These are phyloP conservation scores for Sporormia fimetaria DNA, from an alignment of 495 filamentous ascomycete genomes.

Conservation along the genomic window DNA sequence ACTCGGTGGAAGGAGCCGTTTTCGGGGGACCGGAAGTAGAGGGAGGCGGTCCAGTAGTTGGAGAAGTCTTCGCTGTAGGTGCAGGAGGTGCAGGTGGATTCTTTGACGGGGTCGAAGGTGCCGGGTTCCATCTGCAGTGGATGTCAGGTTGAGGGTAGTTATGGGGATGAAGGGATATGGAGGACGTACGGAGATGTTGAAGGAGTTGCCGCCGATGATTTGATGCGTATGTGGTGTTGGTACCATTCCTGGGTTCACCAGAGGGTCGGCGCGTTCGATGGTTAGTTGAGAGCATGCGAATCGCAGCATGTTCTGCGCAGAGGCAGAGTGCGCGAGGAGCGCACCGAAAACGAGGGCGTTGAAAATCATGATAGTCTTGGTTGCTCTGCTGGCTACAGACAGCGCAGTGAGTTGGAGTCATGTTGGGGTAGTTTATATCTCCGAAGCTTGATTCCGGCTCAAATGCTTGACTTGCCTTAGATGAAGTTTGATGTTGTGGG, in stretches of 20 bases:
- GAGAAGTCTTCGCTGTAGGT: conserved; percentile 18
- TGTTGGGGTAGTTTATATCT: no score
- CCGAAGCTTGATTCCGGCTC: no score
- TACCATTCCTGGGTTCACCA: conserved; percentile 21
- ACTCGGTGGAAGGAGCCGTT: conserved; percentile 41
- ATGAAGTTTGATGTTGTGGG: no score
- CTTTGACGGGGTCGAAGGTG: conserved; percentile 7
- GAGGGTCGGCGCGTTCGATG: conserved; percentile 38
- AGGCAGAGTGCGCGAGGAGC: conserved; percentile 15
- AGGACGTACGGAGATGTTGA: conserved; percentile 15
- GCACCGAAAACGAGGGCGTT: conserved; percentile 15
- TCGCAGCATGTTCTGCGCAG: conserved; percentile 31
- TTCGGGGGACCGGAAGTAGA: conserved; percentile 39
- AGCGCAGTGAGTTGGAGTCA: no score
- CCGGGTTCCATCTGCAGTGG: conserved; percentile 17
- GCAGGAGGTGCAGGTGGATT: conserved; percentile 22
- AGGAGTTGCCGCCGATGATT: conserved; percentile 24
- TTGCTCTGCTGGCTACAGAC: no score
- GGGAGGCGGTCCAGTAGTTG: conserved; percentile 45
- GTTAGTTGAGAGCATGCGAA: conserved; percentile 40
- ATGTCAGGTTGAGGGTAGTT: no score
- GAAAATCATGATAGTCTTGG: conserved; percentile 20
- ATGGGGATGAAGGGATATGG: neutral
- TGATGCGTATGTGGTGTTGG: conserved; percentile 26
- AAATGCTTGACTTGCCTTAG: no score